phyloP scores from a whole-genome alignment of 371 early-diverging fungal genomes.

The Umbelopsis sp. region DNA sequence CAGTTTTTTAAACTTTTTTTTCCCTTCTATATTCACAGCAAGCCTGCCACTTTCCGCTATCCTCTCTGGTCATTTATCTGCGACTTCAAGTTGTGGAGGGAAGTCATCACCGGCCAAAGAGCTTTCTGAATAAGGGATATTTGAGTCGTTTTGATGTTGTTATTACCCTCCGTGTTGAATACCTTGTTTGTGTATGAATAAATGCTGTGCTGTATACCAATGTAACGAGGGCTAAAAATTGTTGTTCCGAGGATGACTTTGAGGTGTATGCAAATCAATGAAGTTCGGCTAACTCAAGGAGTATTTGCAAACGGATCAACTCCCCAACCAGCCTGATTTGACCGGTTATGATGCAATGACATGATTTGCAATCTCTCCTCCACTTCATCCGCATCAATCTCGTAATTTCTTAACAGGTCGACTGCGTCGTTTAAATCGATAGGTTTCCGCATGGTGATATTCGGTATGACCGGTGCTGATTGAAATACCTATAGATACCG shows the following conservation, averaged over 20 bases:
- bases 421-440: conserved; percentile 21
- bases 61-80: conserved; percentile 65
- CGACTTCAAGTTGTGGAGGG: conserved; percentile 68
- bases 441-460: conserved; percentile 19
- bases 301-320: conserved; percentile 34
- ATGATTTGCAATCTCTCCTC: conserved; percentile 26
- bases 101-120: conserved; percentile 47
- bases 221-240: too few species aligned
- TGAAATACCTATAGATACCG: conserved; percentile 33
- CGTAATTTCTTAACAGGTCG: conserved; percentile 38
- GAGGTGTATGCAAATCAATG: too few species aligned
- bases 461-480: conserved; percentile 39
- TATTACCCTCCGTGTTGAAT: too few species aligned
- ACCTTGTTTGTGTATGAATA: too few species aligned
- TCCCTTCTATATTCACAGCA: conserved; percentile 28
- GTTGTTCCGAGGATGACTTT: too few species aligned
- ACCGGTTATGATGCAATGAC: conserved; percentile 25
- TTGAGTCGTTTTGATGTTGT: too few species aligned
- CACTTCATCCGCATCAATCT: conserved; percentile 41
- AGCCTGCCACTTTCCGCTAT: conserved; percentile 74
- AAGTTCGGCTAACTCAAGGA: not conserved
- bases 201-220: too few species aligned
- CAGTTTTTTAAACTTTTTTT: not conserved
- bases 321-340: conserved; percentile 26
- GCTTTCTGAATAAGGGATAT: conserved; percentile 24